Evolutionary conservation across 2,329 filamentous ascomycete genomes (phyloP), one percentile per base, ranked within the genome.

Genomic region (Zasmidium cellare): DNA sequence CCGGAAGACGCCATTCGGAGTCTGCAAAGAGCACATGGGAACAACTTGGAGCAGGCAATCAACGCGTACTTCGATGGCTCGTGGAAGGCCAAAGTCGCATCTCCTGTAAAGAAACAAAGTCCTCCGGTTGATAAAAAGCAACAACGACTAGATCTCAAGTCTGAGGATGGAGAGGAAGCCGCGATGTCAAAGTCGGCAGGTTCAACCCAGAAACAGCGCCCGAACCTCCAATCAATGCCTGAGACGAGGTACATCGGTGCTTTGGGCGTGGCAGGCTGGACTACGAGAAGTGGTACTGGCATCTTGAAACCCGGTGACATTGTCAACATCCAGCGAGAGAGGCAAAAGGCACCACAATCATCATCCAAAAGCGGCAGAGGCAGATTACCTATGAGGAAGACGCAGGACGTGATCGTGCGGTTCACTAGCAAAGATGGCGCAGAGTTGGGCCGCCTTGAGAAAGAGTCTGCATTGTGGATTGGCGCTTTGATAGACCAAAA

Each of bases 181-280:
- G 25, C 25, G 25, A 28, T 5, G 6, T 28, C 25, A n/a, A n/a
- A n/a, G n/a, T 28, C 25, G 25, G 11, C 16, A 31, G 53, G 24
- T 53, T 54, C n/a, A 46, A 18, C 16, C 44, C 52, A n/a, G 49
- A 60, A 20, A 49, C 59, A 47, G 54, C 53, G 62, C 57, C 50
- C 14, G n/a, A 61, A 58, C 53, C 47, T 72, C 16, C 53, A 67
- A 46, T 66, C 66, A 12, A 84, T 81, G 79, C 86, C 87, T 0
- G 67, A 75, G 1, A 80, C 79, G 65, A 78, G 94, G 68, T 99
- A 97, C 68, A 84, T 97, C 60, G 94, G 94, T 18, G 91, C 92
- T 0, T 94, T 97, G 74, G 94, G 94, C 9, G 92, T 90, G 3
- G 91, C 89, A 54, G 94, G 88, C 3, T 99, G 94, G 94, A 87